Base-by-base conservation (phyloP, 2,329 filamentous ascomycete genomes). In the Fragosphaeria purpurea region DNA sequence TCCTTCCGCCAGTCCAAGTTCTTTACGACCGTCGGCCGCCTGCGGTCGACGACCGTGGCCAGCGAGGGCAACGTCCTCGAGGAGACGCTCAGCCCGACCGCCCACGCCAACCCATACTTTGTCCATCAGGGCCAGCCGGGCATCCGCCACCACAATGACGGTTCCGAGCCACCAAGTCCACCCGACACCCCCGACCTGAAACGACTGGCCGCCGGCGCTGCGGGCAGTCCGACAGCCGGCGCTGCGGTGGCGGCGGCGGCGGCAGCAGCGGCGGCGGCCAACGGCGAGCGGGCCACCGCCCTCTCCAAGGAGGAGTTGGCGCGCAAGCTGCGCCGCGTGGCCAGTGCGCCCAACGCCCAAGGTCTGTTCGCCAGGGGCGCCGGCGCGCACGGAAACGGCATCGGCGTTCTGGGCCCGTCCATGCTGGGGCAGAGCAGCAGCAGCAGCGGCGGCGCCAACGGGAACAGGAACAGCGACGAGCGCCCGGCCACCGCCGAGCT, bases 101-200 rank as follows among this genome's bases (percentile, higher is more conserved):
- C 90, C 47, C 83, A 91, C 63, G 91, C 89, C 57, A 98, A 98
- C 66, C 93, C 93, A 13, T 98, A 98, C 70, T 98, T 97, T 67
- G 86, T 83, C 58, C 93, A 97, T 65, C 93, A 98, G 70, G 93
- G 93, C 51, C 89, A 89, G 60, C 93, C 93, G 4, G 87, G 88
- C 57, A 74, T 97, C 60, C 85, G 91, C 63, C 93, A 98, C 71
- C 89, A 94, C 71, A 95, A 97, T 67, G 88, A 93, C 59, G 87
- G 85, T 62, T 96, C 89, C 57, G 86, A 95, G 38, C 90, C 93
- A 11, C 88, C 89, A 10, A 95, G 90, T 55, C 91, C 93, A 34
- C 88, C 91, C 43, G 89, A 95, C 65, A 95, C 89, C 1, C 90
- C 91, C 22, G 81, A 80, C 55, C 73, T 91, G 58, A 86, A 86